A percentile compares a stretch with the other conserved stretches of the same genome.
These are phyloP conservation scores for Pterocarpus macrocarpus DNA, from an alignment of 306 rosid species.

Conservation along the genomic window DNA sequence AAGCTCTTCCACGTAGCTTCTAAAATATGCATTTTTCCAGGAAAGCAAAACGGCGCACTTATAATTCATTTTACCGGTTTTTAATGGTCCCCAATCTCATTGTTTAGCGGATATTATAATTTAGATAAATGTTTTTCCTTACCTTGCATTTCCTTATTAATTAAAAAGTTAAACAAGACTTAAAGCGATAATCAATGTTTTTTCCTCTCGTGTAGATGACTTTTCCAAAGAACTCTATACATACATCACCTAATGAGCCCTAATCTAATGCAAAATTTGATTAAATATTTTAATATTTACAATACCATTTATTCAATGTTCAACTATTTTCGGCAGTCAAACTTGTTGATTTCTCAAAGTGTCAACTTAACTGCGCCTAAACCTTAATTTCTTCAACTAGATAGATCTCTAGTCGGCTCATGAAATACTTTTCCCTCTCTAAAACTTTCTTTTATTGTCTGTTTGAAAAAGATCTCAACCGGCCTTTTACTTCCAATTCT, in stretches of 20 bases:
- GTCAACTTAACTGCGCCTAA: background rate
- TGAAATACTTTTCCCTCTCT: background rate
- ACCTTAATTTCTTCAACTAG: background rate
- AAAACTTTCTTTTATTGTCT: background rate
- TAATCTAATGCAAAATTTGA: background rate
- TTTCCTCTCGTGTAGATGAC: background rate
- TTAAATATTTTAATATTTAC: background rate
- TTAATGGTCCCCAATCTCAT: background rate
- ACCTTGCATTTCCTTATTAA: background rate
- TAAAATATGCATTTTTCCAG: background rate
- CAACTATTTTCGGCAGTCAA: conserved; percentile 23
- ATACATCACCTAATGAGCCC: background rate
- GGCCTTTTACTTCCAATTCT: background rate
- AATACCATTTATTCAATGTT: background rate
- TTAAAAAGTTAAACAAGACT: background rate
- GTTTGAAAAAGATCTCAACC: conserved; percentile 9
- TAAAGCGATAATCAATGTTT: background rate
- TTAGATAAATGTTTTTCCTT: background rate
- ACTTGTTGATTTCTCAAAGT: background rate
- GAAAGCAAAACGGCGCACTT: background rate
- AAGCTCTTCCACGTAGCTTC: too few relatives aligned
- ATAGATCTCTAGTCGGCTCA: background rate
- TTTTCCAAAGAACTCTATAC: background rate
- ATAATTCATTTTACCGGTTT: too few relatives aligned
- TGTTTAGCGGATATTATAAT: background rate